Conservation (phyloP, 2,329 filamentous ascomycete species). For the Dactylonectria estremocensis region DNA sequence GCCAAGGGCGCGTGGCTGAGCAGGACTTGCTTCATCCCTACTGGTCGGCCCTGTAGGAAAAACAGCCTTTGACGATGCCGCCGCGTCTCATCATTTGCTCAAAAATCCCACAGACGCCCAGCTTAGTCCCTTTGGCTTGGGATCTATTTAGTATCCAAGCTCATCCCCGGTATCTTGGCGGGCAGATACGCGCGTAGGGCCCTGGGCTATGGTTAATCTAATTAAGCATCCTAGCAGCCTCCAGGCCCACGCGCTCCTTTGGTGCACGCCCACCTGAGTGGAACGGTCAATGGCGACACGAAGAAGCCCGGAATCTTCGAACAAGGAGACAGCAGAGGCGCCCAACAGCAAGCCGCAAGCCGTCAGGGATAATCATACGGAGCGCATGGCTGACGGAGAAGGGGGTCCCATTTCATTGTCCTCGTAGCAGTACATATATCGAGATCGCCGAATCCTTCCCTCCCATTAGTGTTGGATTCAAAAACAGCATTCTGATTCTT, state of each 20-base stretch:
- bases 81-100: neutral
- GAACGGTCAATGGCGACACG: neutral
- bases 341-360: neutral
- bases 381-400: too few relatives aligned
- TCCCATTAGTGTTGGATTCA: neutral
- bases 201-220: neutral
- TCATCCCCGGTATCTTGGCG: neutral
- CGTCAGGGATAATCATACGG: neutral
- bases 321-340: neutral
- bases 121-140: neutral
- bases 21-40: neutral
- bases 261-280: neutral
- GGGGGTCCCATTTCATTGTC: neutral
- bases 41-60: neutral
- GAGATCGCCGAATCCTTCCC: neutral
- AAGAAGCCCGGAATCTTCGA: neutral
- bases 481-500: neutral
- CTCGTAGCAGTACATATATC: neutral
- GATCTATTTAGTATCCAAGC: neutral
- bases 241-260: too few relatives aligned
- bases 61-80: neutral
- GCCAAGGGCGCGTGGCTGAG: neutral
- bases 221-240: neutral
- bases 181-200: neutral
- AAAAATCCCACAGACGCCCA: neutral